phyloP scores from a whole-genome alignment of 192 early-diverging fungal species.

The Funneliformis mosseae region DNA sequence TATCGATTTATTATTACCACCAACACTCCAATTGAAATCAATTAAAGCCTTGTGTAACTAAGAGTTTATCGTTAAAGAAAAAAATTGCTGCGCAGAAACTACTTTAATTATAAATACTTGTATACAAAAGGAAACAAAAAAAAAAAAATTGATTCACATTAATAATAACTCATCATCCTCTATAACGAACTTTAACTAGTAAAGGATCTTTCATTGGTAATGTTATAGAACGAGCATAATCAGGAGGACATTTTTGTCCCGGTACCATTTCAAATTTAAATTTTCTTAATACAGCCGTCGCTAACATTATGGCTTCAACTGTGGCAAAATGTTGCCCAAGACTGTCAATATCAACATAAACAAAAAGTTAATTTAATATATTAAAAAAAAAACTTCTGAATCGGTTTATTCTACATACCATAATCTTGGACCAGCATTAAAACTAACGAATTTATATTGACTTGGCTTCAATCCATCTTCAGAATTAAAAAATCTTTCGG shows the following conservation, averaged over 20 bases:
- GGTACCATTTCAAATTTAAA: constrained; percentile 44
- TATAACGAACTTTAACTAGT: constrained; percentile 35
- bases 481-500: constrained; percentile 65
- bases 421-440: constrained; percentile 61
- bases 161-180: too few species aligned
- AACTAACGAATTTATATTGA: constrained; percentile 55
- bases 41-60: too few species aligned
- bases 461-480: constrained; percentile 37
- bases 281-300: constrained; percentile 38
- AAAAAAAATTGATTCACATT: too few species aligned
- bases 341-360: constrained; percentile 29
- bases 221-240: constrained; percentile 37
- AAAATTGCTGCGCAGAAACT: too few species aligned
- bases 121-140: too few species aligned
- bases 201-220: constrained; percentile 47
- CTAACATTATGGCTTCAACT: constrained; percentile 41
- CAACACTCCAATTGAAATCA: too few species aligned
- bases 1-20: too few species aligned
- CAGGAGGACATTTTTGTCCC: constrained; percentile 34
- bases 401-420: constrained; percentile 25
- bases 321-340: constrained; percentile 47
- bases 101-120: too few species aligned
- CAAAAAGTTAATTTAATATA: neutral
- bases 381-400: too few species aligned
- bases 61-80: too few species aligned